These are phyloP conservation scores for Mimosa pudica DNA, from an alignment of 306 rosid genomes.

Conservation along the genomic window DNA sequence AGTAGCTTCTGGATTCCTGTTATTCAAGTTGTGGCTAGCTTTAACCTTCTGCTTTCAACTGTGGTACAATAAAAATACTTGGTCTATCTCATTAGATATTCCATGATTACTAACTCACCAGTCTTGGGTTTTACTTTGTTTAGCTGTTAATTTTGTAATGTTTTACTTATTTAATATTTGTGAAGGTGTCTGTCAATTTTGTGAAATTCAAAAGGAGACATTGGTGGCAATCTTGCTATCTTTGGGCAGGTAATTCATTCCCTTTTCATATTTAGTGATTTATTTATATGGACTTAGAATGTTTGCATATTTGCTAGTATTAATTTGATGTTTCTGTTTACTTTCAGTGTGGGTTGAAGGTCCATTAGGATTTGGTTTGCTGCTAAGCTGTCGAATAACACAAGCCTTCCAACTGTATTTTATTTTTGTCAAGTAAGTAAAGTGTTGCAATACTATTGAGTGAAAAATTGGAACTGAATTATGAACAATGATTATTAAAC, in stretches of 20 bases:
- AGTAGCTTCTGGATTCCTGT: slow-evolving; percentile 96
- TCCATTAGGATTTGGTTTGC: slow-evolving; percentile 90
- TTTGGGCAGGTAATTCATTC: slow-evolving; percentile 79
- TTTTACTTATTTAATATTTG: slow-evolving; percentile 26
- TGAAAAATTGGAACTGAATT: slow-evolving; percentile 28
- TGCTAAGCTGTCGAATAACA: slow-evolving; percentile 79
- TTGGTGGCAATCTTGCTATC: slow-evolving; percentile 87
- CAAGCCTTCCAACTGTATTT: slow-evolving; percentile 80
- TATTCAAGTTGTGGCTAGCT: slow-evolving; percentile 86
- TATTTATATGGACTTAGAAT: background rate
- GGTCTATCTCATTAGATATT: slow-evolving; percentile 5
- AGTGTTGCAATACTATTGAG: slow-evolving; percentile 22
- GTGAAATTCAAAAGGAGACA: slow-evolving; percentile 60
- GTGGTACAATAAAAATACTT: slow-evolving; percentile 53
- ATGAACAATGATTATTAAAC: slow-evolving; percentile 18
- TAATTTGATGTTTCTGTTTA: slow-evolving; percentile 37
- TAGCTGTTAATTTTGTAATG: slow-evolving; percentile 14
- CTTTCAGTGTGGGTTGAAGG: slow-evolving; percentile 93
- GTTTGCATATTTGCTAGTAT: slow-evolving; percentile 24
- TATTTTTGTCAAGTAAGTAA: slow-evolving; percentile 84
- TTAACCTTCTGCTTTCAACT: slow-evolving; percentile 75
- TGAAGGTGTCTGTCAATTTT: slow-evolving; percentile 60
- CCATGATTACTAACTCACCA: background rate
- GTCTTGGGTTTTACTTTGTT: no score
- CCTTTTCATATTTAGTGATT: slow-evolving; percentile 28